phyloP scores from a whole-genome alignment of 2,329 filamentous ascomycete genomes.

The Talaromyces sp. region DNA sequence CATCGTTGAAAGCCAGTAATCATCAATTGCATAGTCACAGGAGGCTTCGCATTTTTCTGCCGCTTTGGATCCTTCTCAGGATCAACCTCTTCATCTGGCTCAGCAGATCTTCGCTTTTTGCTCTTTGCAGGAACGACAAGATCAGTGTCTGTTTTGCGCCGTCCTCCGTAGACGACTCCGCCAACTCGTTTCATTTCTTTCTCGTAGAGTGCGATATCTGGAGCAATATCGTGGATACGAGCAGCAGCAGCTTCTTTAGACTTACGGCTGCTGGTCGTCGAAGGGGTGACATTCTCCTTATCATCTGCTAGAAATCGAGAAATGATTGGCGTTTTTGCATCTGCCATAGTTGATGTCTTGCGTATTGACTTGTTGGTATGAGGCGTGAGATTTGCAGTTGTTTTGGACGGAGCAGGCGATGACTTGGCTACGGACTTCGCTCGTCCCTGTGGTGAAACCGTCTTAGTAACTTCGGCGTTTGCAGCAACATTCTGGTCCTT shows the following conservation, averaged over 20 bases:
- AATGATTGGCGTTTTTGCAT: constrained; percentile 53
- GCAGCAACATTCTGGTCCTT: constrained; percentile 35
- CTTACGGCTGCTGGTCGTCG: constrained; percentile 72
- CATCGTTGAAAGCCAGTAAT: constrained; percentile 83
- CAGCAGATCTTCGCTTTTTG: constrained; percentile 46
- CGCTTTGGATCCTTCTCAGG: constrained; percentile 57
- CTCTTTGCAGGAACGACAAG: constrained; percentile 32
- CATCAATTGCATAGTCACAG: constrained; percentile 70
- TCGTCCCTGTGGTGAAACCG: constrained; percentile 23
- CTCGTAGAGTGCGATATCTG: constrained; percentile 85
- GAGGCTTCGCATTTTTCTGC: constrained; percentile 58
- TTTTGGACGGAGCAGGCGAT: constrained; percentile 4
- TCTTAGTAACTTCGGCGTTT: constrained; percentile 16
- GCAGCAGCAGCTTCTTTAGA: constrained; percentile 83
- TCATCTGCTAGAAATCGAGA: constrained; percentile 54
- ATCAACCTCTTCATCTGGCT: constrained; percentile 45
- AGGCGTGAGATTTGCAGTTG: constrained; percentile 13
- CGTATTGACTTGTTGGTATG: constrained; percentile 27
- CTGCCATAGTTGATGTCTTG: constrained; percentile 28
- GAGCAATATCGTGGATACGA: constrained; percentile 70
- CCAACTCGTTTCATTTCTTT: constrained; percentile 85
- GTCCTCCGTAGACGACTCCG: constrained; percentile 60
- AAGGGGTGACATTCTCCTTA: constrained; percentile 83
- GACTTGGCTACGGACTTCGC: constrained; percentile 22
- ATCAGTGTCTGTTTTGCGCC: constrained; percentile 45